phyloP scores from a whole-genome alignment of 108 stramenopile genomes.

The Aurantiochytrium sp. region DNA sequence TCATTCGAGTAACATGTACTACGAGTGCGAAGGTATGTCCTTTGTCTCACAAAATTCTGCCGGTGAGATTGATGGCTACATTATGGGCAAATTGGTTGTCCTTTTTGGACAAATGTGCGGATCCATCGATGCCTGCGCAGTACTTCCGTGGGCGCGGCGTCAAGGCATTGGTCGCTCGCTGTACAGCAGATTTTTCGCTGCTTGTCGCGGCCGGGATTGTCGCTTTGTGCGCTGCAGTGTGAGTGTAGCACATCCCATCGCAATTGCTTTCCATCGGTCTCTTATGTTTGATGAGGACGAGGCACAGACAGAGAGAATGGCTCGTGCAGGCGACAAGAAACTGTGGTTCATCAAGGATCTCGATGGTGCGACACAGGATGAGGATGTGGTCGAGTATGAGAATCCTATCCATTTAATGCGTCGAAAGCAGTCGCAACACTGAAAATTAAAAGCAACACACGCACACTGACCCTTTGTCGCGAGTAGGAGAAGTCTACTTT shows the following conservation, averaged over 20 bases:
- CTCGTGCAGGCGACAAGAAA: neutral
- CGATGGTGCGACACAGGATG: neutral
- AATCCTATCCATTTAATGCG: neutral
- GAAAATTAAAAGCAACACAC: neutral
- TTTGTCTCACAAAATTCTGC: neutral
- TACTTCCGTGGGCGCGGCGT: neutral
- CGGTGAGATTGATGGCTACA: neutral
- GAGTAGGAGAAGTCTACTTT: too few species aligned
- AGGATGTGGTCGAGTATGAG: neutral
- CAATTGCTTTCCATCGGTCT: neutral
- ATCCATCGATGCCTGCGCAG: neutral
- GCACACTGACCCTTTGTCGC: too few species aligned
- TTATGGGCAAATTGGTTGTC: neutral
- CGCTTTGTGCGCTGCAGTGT: neutral
- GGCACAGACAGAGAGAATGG: neutral
- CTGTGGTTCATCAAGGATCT: neutral
- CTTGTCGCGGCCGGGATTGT: neutral
- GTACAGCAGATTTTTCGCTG: neutral
- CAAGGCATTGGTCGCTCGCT: neutral
- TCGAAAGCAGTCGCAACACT: neutral
- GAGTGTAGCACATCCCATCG: neutral
- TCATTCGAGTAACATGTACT: neutral
- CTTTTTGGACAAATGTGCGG: too few species aligned
- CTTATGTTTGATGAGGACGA: neutral
- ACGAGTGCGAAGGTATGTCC: neutral